phyloP scores from a whole-genome alignment of 2,329 filamentous ascomycete genomes.

The Aspergillus awamori region DNA sequence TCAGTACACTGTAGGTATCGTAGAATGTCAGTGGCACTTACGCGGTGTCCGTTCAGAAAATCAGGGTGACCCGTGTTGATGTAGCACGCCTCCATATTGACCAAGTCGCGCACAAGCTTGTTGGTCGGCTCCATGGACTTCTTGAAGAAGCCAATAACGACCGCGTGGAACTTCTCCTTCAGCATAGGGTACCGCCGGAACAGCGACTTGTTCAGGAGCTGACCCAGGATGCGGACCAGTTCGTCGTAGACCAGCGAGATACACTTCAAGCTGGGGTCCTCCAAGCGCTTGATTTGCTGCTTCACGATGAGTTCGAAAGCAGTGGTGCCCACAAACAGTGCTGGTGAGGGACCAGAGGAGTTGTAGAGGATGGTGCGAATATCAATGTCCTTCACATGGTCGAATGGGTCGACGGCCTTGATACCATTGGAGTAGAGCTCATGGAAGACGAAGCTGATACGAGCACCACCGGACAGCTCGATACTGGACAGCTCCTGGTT shows the following conservation, averaged over 20 bases:
- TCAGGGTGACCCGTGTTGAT: conserved; percentile 98
- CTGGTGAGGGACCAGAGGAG: conserved; percentile 96
- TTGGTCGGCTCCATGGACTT: conserved; percentile 98
- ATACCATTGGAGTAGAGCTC: conserved; percentile 97
- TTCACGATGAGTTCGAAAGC: conserved; percentile 99
- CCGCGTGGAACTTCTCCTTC: conserved; percentile 94
- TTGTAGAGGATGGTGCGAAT: conserved; percentile 98
- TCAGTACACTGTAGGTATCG: conserved; percentile 21
- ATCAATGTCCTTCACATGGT: conserved; percentile 94
- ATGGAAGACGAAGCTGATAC: conserved; percentile 99
- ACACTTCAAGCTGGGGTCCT: conserved; percentile 96
- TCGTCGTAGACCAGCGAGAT: conserved; percentile 97
- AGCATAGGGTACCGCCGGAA: conserved; percentile 91
- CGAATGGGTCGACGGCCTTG: conserved; percentile 97
- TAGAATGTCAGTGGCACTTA: conserved; percentile 44
- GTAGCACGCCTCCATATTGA: conserved; percentile 94
- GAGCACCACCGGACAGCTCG: conserved; percentile 91
- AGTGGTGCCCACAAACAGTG: conserved; percentile 93
- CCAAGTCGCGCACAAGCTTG: conserved; percentile 90
- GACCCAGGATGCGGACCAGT: conserved; percentile 88
- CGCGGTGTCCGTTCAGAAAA: conserved; percentile 92
- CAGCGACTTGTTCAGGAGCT: conserved; percentile 82
- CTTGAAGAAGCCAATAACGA: conserved; percentile 95
- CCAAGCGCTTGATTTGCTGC: conserved; percentile 94
- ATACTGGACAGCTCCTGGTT: conserved; percentile 93